Conservation (phyloP, 495 filamentous ascomycete species). For the Xylaria nigripes region DNA sequence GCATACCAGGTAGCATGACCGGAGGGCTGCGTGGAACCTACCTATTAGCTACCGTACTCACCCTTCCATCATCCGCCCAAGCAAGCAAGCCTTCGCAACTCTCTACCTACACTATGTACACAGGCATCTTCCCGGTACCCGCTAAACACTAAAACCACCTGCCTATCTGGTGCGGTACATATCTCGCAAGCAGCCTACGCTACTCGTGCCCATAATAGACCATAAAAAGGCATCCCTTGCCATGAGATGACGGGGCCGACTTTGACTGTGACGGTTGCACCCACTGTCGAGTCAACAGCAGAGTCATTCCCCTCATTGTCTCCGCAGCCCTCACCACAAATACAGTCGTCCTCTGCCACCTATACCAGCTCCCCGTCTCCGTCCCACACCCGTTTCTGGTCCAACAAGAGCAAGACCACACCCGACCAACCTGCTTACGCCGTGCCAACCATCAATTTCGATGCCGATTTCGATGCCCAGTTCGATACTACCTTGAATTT, state of each 20-base stretch:
- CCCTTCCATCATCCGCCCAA: background rate
- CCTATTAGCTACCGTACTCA: background rate
- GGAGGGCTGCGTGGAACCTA: background rate
- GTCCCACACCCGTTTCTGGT: constrained; percentile 17
- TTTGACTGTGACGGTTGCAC: constrained; percentile 31
- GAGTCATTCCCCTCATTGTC: constrained; percentile 25
- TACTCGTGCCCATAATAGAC: background rate
- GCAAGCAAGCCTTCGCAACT: background rate
- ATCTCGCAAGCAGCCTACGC: background rate
- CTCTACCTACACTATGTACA: background rate
- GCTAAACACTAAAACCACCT: background rate
- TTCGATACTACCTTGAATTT: constrained; percentile 33
- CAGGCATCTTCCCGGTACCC: background rate
- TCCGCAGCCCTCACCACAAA: constrained; percentile 6
- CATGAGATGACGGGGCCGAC: constrained; percentile 42
- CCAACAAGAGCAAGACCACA: constrained; percentile 30
- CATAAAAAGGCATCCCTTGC: constrained; percentile 17
- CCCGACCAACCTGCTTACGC: constrained; percentile 34
- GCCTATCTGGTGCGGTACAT: background rate
- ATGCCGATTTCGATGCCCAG: constrained; percentile 16
- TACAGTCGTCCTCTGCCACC: constrained; percentile 2
- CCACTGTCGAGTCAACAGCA: constrained; percentile 32
- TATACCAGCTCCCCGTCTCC: constrained; percentile 15
- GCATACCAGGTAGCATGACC: no score
- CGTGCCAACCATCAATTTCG: constrained; percentile 39